Evolutionary conservation across 1,284 basidiomycete genomes (phyloP).

Genomic region (Gastroboletus turbinatus): DNA sequence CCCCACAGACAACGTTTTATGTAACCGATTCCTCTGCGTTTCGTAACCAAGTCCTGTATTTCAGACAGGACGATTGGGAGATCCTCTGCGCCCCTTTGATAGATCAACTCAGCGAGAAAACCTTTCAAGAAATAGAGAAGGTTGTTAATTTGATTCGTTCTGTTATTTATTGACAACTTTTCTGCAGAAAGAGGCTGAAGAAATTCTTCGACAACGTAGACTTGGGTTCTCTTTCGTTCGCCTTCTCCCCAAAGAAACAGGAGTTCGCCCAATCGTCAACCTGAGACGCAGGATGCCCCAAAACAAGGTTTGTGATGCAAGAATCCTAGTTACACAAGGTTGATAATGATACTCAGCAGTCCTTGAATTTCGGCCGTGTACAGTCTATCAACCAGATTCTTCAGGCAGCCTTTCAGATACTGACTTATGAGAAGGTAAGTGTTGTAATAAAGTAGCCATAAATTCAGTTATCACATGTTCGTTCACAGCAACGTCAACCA

Average conservation of each 20-base stretch:
- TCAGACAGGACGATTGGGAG: conserved; percentile 94
- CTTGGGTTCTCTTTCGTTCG: conserved; percentile 87
- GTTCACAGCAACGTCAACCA: conserved; percentile 58
- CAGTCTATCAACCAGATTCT: conserved; percentile 87
- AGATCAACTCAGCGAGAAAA: conserved; percentile 64
- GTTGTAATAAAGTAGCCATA: background rate
- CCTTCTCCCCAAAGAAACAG: conserved; percentile 90
- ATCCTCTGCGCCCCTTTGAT: conserved; percentile 80
- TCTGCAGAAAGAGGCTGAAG: conserved; percentile 58
- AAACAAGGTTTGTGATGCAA: conserved; percentile 24
- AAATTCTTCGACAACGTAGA: conserved; percentile 63
- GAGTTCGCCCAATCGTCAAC: conserved; percentile 95
- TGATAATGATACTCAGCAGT: conserved; percentile 21
- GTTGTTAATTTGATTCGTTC: conserved; percentile 34
- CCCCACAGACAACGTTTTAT: conserved; percentile 84
- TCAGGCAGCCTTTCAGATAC: conserved; percentile 78
- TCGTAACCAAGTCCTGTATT: conserved; percentile 87
- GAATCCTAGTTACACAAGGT: background rate
- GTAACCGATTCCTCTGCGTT: conserved; percentile 90
- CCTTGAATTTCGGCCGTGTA: conserved; percentile 23
- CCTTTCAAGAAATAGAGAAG: conserved; percentile 61
- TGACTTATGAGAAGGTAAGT: conserved; percentile 82
- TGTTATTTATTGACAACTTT: conserved; percentile 7
- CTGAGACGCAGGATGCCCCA: conserved; percentile 60
- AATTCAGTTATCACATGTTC: background rate